phyloP scores from a whole-genome alignment of 257 asterid genomes.

The Henckelia pumila region DNA sequence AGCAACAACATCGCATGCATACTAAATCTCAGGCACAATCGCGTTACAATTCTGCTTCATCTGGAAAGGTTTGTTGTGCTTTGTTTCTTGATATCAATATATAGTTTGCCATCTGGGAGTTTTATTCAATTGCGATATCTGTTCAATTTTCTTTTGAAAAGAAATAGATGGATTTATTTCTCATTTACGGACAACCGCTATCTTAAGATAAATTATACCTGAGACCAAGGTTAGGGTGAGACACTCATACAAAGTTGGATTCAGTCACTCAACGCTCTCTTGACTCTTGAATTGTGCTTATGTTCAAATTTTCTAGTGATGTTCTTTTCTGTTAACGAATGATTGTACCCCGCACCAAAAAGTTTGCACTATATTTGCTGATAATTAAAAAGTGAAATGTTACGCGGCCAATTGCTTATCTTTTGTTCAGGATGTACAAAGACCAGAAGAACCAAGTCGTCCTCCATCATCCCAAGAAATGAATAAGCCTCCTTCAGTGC shows the following conservation, averaged over 20 bases:
- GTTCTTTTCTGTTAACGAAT: neutral
- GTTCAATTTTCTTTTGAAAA: neutral
- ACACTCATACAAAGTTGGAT: neutral
- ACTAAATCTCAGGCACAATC: conserved; percentile 50
- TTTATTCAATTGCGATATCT: neutral
- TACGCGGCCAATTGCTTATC: neutral
- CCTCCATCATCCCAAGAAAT: conserved; percentile 41
- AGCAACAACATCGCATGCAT: conserved; percentile 67
- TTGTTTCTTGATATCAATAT: neutral
- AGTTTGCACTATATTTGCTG: neutral
- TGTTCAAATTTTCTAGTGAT: neutral
- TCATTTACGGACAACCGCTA: neutral
- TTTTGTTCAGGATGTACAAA: conserved; percentile 60
- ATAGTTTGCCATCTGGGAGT: neutral
- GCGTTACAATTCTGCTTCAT: conserved; percentile 45
- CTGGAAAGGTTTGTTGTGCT: conserved; percentile 53
- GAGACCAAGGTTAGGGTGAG: neutral
- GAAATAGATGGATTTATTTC: neutral
- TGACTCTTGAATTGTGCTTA: neutral
- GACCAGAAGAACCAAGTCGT: conserved; percentile 56
- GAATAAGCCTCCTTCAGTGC: conserved; percentile 62
- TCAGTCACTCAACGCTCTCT: neutral
- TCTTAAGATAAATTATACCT: neutral
- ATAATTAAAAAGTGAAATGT: neutral
- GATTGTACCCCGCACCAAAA: neutral